These are phyloP conservation scores for Fusarium sp. DNA, from an alignment of 2,329 filamentous ascomycete genomes.

Conservation along the genomic window DNA sequence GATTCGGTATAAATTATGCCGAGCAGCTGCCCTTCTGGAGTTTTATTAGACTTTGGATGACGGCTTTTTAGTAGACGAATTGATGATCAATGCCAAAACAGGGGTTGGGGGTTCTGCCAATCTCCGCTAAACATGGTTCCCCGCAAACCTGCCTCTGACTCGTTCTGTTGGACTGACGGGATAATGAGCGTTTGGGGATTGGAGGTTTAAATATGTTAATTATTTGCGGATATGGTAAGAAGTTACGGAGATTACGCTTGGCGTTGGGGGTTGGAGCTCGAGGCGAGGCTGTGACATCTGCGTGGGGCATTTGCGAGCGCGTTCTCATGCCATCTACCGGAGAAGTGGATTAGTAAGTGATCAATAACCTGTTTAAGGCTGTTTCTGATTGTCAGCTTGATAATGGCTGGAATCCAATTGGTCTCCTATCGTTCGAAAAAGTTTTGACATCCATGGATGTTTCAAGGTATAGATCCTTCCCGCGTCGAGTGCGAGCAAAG, in stretches of 20 bases:
- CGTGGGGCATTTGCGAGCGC: background rate
- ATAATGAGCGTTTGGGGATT: background rate
- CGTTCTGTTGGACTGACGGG: background rate
- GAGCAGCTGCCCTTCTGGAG: background rate
- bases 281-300: background rate
- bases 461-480: background rate
- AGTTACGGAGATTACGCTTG: background rate
- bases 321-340: background rate
- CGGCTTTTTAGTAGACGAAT: background rate
- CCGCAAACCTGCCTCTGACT: background rate
- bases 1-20: conserved; percentile 10
- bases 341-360: background rate
- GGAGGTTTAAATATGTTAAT: background rate
- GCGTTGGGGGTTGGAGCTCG: background rate
- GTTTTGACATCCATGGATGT: background rate
- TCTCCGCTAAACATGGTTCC: background rate
- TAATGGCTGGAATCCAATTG: background rate
- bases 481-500: background rate
- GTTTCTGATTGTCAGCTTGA: background rate
- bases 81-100: background rate
- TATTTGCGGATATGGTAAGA: background rate
- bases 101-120: background rate
- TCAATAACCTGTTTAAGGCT: background rate
- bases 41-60: background rate
- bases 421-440: background rate